Evolutionary conservation across 1,284 basidiomycete species (phyloP), one percentile per base, ranked within the genome.

Genomic region (Agaricales sp.): DNA sequence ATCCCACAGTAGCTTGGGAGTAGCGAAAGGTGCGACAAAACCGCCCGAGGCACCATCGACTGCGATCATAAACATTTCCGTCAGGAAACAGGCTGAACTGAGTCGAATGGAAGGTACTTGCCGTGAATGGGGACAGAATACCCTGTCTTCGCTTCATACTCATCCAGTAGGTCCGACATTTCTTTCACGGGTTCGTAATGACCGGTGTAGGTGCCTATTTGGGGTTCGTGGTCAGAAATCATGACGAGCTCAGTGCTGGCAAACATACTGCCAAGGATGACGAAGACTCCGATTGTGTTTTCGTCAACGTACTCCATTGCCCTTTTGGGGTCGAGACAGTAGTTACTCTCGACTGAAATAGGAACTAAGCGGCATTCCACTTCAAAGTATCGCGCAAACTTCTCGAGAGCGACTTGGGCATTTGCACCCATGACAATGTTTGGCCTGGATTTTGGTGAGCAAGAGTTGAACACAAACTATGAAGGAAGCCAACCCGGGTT

Each of bases 371-470:
- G 71, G 55, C 76, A 81, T 64, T 94, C 92, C 43, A 93, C 87
- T 50, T 94, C 92, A 54, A 92, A 94, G 67, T 94, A 94, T 11
- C 89, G 74, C 8, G 92, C 92, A 60, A 95, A 92, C 65, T 95
- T 94, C 66, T 95, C 92, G 26, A 91, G 70, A 2, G 86, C 86
- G 30, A 89, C 86, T 62, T 93, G 91, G 1, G 89, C 88, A 60
- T 92, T 91, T 26, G 83, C 77, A 25, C 89, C 86, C 75, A 87
- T 85, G 45, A 88, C 68, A 46, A 87, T 80, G 59, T 87, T 86
- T 2, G 82, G 81, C 3, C 80, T 70, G 37, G 18, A 18, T 47
- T 18, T 16, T 23, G 12, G 39, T 41, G 8, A 41, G 39, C 8
- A 20, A 23, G 25, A 48, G 14, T 22, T 18, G 44, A 18, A 49